Evolutionary conservation across 371 early-diverging fungal species (phyloP).

Genomic region (Haplosporangium sp.): DNA sequence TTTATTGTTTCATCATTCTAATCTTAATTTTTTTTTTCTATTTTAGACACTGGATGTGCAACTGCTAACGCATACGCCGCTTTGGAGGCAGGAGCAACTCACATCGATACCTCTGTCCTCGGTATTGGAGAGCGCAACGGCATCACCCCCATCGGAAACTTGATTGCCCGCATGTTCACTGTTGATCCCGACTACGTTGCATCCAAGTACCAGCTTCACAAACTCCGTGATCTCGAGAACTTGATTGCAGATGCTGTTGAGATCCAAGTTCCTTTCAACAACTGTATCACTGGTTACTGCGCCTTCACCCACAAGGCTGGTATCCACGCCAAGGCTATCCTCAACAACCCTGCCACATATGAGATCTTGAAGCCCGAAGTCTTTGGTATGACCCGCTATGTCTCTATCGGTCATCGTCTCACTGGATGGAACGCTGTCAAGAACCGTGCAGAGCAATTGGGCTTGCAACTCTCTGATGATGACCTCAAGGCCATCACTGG

Average conservation of each 20-base stretch:
- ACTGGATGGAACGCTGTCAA: constrained; percentile 99
- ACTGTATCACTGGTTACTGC: constrained; percentile 98
- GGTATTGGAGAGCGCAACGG: constrained; percentile 99
- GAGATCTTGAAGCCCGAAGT: constrained; percentile 97
- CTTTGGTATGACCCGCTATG: constrained; percentile 97
- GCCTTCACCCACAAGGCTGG: constrained; percentile 99
- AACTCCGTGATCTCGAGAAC: constrained; percentile 94
- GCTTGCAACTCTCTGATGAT: constrained; percentile 85
- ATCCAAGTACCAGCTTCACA: constrained; percentile 90
- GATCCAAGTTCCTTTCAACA: constrained; percentile 97
- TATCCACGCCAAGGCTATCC: constrained; percentile 98
- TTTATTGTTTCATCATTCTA: not conserved
- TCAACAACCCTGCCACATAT: constrained; percentile 97
- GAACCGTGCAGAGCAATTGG: constrained; percentile 93
- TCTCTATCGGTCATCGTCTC: constrained; percentile 94
- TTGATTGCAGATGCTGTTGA: constrained; percentile 95
- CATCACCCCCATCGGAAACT: constrained; percentile 94
- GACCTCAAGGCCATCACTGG: constrained; percentile 92
- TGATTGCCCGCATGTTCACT: constrained; percentile 94
- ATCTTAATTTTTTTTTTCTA: not conserved
- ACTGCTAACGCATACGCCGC: constrained; percentile 97
- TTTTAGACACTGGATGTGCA: constrained; percentile 94
- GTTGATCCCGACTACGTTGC: constrained; percentile 90
- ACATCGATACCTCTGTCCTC: constrained; percentile 96
- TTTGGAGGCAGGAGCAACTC: constrained; percentile 97